Conservation (phyloP, 441 rosid genomes). For the Hura crepitans region DNA sequence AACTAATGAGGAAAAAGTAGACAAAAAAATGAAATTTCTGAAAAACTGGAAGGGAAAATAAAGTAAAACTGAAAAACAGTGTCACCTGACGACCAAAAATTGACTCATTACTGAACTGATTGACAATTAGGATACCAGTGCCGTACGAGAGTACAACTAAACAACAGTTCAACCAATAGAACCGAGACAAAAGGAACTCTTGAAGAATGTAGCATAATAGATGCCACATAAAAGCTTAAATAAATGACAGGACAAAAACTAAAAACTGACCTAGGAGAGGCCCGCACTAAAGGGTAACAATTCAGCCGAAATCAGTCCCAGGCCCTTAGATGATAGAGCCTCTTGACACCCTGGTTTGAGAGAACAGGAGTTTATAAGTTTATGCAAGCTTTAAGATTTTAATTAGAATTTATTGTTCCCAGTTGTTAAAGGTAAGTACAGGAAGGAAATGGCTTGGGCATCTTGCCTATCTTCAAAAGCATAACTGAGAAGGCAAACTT, state of each 20-base stretch:
- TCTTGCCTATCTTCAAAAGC: constrained; percentile 41
- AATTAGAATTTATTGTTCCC: constrained; percentile 46
- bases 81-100: background rate
- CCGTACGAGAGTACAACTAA: constrained; percentile 23
- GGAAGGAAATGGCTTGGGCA: constrained; percentile 51
- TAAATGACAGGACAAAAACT: constrained; percentile 52
- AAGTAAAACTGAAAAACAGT: constrained; percentile 6
- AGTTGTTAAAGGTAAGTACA: constrained; percentile 43
- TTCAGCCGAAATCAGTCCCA: constrained; percentile 92
- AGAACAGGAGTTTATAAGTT: constrained; percentile 78
- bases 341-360: constrained; percentile 84
- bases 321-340: constrained; percentile 95
- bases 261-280: constrained; percentile 91
- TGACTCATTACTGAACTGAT: constrained; percentile 16
- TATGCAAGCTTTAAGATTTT: constrained; percentile 39
- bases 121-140: constrained; percentile 4
- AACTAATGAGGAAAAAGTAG: background rate
- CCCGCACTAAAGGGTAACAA: constrained; percentile 67
- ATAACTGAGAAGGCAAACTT: constrained; percentile 35
- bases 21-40: constrained; percentile 6
- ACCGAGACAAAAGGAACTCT: constrained; percentile 37
- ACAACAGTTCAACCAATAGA: constrained; percentile 26
- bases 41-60: background rate
- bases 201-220: constrained; percentile 44
- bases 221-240: constrained; percentile 57